A percentile compares a stretch with the other conserved stretches of the same genome.
Conservation (phyloP, 768 basidiomycete genomes). For the Mrakia gelida region DNA sequence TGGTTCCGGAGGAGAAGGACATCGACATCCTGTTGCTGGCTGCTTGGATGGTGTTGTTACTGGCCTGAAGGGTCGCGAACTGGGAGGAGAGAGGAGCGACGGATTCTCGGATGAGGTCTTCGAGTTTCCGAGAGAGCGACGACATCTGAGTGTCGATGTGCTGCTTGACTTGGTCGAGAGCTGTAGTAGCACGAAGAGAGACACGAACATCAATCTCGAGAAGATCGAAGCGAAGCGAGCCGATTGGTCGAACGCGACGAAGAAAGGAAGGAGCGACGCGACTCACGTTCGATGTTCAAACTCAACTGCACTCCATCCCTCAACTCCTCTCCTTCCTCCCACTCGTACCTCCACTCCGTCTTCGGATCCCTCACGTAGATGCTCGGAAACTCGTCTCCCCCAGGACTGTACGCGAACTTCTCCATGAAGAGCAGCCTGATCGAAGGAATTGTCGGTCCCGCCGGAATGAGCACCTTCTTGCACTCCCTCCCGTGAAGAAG, state of each 20-base stretch:
- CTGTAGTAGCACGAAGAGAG: constrained; percentile 48
- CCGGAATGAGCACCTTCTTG: constrained; percentile 74
- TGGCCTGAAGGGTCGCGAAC: constrained; percentile 30
- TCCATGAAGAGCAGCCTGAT: constrained; percentile 87
- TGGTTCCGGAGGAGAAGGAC: not conserved
- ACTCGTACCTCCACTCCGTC: constrained; percentile 89
- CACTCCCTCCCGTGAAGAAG: constrained; percentile 85
- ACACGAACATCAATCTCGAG: too few species aligned
- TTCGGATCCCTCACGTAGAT: constrained; percentile 91
- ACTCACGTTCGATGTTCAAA: constrained; percentile 93
- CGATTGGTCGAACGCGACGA: too few species aligned
- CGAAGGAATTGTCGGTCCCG: constrained; percentile 62
- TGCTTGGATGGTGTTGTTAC: not conserved
- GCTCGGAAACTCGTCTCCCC: constrained; percentile 85
- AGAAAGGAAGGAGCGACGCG: too few species aligned
- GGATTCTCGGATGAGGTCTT: constrained; percentile 32
- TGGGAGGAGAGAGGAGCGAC: constrained; percentile 30
- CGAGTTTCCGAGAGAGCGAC: constrained; percentile 52
- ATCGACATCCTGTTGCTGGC: constrained; percentile 14
- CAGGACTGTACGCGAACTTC: constrained; percentile 89
- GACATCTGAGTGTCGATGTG: constrained; percentile 93
- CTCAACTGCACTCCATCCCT: constrained; percentile 82
- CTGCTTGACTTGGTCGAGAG: constrained; percentile 96
- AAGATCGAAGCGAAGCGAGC: too few species aligned
- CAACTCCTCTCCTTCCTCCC: constrained; percentile 91